These are phyloP conservation scores for Pichia cactophila DNA, from an alignment of 1,139 yeast genomes.

Conservation along the genomic window DNA sequence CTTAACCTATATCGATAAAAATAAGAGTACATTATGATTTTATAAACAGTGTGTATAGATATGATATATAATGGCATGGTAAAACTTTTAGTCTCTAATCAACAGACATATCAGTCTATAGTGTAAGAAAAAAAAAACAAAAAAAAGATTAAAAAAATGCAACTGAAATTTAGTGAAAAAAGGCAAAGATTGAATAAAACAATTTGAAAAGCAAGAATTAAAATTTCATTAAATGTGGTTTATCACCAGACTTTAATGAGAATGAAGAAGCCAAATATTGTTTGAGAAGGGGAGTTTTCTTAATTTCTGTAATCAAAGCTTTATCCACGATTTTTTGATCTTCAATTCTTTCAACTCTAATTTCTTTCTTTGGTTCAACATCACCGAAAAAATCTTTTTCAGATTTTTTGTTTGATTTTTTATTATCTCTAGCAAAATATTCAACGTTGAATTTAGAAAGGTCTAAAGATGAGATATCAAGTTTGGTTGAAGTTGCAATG, in stretches of 20 bases:
- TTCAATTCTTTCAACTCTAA: conserved; percentile 91
- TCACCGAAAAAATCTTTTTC: conserved; percentile 88
- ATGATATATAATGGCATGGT: too few relatives aligned
- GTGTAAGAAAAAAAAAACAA: not conserved
- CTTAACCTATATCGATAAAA: not conserved
- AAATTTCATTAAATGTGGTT: conserved; percentile 97
- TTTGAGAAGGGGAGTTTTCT: conserved; percentile 96
- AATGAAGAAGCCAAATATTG: conserved; percentile 95
- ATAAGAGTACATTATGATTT: not conserved
- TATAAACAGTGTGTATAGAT: not conserved
- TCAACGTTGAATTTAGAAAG: conserved; percentile 88
- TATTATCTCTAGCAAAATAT: conserved; percentile 92
- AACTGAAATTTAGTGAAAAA: not conserved
- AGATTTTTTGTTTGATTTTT: conserved; percentile 57
- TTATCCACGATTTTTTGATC: conserved; percentile 97
- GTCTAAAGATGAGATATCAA: conserved; percentile 71
- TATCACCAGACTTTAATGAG: conserved; percentile 98
- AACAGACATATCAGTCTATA: not conserved
- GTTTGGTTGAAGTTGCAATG: conserved; percentile 95
- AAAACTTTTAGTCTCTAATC: not conserved
- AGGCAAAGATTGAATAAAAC: not conserved
- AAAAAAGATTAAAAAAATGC: not conserved
- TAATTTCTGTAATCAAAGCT: conserved; percentile 87
- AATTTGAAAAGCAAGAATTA: conserved; percentile 34
- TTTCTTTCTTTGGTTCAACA: conserved; percentile 68